Evolutionary conservation across 768 basidiomycete species (phyloP).

Genomic region (Hebeloma cylindrosporum): DNA sequence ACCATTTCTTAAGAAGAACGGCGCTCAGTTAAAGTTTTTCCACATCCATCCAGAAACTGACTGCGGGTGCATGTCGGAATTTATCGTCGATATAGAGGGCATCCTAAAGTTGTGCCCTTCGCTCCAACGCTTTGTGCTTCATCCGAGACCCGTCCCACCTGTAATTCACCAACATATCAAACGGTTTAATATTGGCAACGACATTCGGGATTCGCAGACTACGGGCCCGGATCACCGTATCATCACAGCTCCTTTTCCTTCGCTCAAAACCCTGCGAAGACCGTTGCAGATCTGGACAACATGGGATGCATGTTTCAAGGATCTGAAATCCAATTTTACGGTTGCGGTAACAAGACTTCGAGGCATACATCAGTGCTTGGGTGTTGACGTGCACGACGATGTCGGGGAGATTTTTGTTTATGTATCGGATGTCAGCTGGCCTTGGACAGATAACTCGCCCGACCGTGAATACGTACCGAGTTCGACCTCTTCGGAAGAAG

Average conservation of each 20-base stretch:
- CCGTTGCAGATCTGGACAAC: no score
- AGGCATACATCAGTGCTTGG: background rate
- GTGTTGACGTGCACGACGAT: constrained; percentile 2
- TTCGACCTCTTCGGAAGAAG: no score
- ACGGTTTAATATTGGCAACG: constrained; percentile 10
- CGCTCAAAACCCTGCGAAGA: constrained; percentile 3
- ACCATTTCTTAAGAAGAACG: constrained; percentile 1
- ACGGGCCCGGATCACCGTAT: background rate
- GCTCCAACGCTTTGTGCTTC: constrained; percentile 5
- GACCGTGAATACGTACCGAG: no score
- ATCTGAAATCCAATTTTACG: constrained; percentile 1
- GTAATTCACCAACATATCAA: constrained; percentile 2
- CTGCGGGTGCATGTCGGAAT: no score
- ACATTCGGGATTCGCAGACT: background rate
- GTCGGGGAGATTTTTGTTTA: constrained; percentile 2
- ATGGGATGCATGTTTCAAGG: background rate
- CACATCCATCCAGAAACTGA: constrained; percentile 1
- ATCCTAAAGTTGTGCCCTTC: constrained; percentile 3
- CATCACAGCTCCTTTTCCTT: background rate
- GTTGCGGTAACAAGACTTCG: background rate
- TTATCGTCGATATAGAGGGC: background rate
- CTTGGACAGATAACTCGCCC: no score
- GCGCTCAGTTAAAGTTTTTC: background rate
- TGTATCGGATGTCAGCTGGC: no score
- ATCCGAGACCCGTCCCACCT: background rate